A percentile compares a stretch with the other conserved stretches of the same genome.
Conservation (phyloP, 2,329 filamentous ascomycete genomes). For the Cladophialophora immunda region DNA sequence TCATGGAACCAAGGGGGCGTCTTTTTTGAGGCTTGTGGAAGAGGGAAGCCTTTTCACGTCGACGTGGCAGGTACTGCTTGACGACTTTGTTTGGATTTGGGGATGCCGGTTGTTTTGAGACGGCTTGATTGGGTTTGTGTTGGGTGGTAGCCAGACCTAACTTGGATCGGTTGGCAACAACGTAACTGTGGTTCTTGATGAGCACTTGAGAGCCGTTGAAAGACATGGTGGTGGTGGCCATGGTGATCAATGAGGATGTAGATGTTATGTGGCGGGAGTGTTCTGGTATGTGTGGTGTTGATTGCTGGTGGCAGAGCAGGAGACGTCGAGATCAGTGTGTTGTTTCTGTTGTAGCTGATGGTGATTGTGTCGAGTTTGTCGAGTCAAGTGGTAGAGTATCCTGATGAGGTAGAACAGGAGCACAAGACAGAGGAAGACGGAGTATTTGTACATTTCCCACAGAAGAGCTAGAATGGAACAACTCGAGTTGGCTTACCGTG, state of each 20-base stretch:
- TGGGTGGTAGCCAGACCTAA: neutral
- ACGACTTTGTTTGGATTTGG: neutral
- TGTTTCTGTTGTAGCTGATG: neutral
- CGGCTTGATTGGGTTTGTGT: neutral
- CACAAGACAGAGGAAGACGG: neutral
- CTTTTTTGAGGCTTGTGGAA: conserved; percentile 17
- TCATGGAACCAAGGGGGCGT: neutral
- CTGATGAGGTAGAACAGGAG: neutral
- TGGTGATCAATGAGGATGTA: neutral
- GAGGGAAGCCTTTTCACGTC: neutral
- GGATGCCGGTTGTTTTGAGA: neutral
- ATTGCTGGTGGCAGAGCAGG: neutral
- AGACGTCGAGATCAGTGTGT: neutral
- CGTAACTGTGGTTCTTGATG: neutral
- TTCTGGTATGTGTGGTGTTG: neutral
- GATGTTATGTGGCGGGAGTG: neutral
- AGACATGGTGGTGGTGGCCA: neutral
- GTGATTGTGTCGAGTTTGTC: neutral
- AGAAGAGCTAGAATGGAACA: neutral
- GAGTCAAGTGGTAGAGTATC: neutral
- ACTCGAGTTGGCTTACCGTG: neutral
- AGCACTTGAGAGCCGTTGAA: neutral
- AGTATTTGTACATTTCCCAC: neutral
- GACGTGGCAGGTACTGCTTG: neutral
- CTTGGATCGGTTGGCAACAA: neutral